These are phyloP conservation scores for Ophiostoma montium DNA, from an alignment of 2,329 filamentous ascomycete genomes.

Conservation along the genomic window DNA sequence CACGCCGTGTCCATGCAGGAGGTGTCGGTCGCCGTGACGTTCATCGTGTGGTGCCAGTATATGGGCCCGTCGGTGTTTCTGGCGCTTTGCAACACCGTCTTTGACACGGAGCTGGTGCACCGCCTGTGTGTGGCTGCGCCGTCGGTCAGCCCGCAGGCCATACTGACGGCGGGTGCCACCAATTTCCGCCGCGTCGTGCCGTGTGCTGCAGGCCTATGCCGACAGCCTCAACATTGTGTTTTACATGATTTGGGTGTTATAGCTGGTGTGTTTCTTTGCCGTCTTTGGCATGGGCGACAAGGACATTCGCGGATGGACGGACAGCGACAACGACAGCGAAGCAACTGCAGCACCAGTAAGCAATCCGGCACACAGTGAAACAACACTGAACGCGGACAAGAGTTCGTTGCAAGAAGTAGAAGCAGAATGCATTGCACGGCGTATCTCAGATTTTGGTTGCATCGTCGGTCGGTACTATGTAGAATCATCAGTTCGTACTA, in stretches of 20 bases:
- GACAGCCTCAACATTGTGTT: constrained; percentile 24
- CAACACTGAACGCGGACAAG: too few species aligned
- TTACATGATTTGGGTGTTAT: constrained; percentile 24
- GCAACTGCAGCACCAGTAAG: background rate
- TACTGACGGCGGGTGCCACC: constrained; percentile 12
- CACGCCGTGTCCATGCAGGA: constrained; percentile 15
- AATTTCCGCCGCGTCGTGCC: constrained; percentile 22
- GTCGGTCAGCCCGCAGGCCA: background rate
- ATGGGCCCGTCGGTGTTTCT: constrained; percentile 36
- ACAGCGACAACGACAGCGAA: constrained; percentile 13
- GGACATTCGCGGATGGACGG: constrained; percentile 24
- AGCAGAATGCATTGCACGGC: too few species aligned
- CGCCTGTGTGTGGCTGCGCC: constrained; percentile 5
- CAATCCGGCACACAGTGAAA: too few species aligned
- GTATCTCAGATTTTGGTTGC: too few species aligned
- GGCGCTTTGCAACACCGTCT: constrained; percentile 36
- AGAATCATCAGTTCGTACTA: too few species aligned
- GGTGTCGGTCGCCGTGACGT: constrained; percentile 17
- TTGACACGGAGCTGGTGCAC: constrained; percentile 26
- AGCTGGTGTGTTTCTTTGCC: constrained; percentile 22
- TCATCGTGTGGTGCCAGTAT: constrained; percentile 35
- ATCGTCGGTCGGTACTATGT: too few species aligned
- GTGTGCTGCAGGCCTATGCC: constrained; percentile 24
- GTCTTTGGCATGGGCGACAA: constrained; percentile 32
- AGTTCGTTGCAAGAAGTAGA: too few species aligned